These are phyloP conservation scores for Annona cherimola DNA, from an alignment of 164 flowering plant species.

Conservation along the genomic window DNA sequence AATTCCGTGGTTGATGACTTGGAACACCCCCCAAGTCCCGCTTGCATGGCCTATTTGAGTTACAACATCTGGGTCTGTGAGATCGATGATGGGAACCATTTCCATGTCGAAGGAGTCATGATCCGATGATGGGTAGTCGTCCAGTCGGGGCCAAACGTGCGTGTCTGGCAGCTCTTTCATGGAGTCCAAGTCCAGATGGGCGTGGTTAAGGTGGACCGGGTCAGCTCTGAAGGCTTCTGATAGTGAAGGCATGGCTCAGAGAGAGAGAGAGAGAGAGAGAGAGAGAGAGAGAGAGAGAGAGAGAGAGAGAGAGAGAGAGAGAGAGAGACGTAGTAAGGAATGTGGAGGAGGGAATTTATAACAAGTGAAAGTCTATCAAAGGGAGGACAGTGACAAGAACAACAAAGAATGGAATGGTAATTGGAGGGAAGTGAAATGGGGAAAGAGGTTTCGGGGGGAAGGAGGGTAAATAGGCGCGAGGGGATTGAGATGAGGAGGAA, in stretches of 20 bases:
- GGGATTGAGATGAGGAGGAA: conserved; percentile 17
- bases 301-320: too few species aligned
- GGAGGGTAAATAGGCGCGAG: conserved; percentile 9
- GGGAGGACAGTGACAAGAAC: neutral
- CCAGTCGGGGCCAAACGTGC: conserved; percentile 46
- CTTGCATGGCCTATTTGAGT: conserved; percentile 59
- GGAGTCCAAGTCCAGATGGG: conserved; percentile 45
- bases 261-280: too few species aligned
- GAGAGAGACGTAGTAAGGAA: neutral
- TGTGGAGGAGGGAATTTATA: neutral
- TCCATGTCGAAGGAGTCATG: conserved; percentile 14
- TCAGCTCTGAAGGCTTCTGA: conserved; percentile 39
- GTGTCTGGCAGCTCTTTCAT: conserved; percentile 64
- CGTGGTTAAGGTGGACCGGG: conserved; percentile 32
- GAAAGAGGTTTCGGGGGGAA: too few species aligned
- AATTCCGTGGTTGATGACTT: conserved; percentile 61
- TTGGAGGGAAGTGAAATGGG: neutral
- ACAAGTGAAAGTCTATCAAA: neutral
- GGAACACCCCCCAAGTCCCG: conserved; percentile 77
- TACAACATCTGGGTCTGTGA: conserved; percentile 35
- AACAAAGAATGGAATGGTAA: neutral
- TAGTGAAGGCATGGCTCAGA: conserved; percentile 41
- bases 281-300: too few species aligned
- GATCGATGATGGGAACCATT: conserved; percentile 51
- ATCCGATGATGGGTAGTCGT: conserved; percentile 9